phyloP scores from a whole-genome alignment of 306 rosid species.

The Lathyrus aphaca region DNA sequence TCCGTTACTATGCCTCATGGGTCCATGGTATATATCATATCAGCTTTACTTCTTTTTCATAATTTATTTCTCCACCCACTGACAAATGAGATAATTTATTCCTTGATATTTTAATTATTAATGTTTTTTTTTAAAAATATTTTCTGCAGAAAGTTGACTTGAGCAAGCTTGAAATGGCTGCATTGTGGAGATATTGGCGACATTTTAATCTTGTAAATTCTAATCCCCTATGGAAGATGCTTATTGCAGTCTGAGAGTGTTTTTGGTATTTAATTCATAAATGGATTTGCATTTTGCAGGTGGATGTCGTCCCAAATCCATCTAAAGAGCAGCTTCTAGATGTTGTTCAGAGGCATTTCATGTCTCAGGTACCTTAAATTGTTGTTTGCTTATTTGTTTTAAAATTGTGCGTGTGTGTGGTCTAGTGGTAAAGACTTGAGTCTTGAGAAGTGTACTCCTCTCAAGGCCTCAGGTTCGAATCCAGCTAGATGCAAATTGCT shows the following conservation, averaged over 20 bases:
- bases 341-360: slow-evolving; percentile 97
- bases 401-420: too few relatives aligned
- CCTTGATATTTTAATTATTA: slow-evolving; percentile 33
- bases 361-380: slow-evolving; percentile 78
- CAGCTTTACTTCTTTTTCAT: slow-evolving; percentile 34
- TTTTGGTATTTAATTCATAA: slow-evolving; percentile 16
- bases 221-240: background rate
- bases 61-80: slow-evolving; percentile 32
- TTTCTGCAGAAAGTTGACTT: slow-evolving; percentile 80
- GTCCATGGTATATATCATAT: slow-evolving; percentile 59
- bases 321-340: slow-evolving; percentile 92
- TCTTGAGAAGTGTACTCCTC: too few relatives aligned
- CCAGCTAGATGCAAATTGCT: too few relatives aligned
- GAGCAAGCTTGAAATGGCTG: slow-evolving; percentile 93
- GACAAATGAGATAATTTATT: slow-evolving; percentile 14
- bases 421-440: too few relatives aligned
- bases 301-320: slow-evolving; percentile 88
- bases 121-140: background rate
- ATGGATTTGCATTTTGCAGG: slow-evolving; percentile 51
- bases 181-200: slow-evolving; percentile 96
- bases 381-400: background rate
- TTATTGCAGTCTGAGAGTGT: slow-evolving; percentile 5
- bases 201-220: slow-evolving; percentile 89
- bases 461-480: too few relatives aligned
- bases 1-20: slow-evolving; percentile 79